Conservation (phyloP, 768 basidiomycete genomes). For the Naganishia onofrii region DNA sequence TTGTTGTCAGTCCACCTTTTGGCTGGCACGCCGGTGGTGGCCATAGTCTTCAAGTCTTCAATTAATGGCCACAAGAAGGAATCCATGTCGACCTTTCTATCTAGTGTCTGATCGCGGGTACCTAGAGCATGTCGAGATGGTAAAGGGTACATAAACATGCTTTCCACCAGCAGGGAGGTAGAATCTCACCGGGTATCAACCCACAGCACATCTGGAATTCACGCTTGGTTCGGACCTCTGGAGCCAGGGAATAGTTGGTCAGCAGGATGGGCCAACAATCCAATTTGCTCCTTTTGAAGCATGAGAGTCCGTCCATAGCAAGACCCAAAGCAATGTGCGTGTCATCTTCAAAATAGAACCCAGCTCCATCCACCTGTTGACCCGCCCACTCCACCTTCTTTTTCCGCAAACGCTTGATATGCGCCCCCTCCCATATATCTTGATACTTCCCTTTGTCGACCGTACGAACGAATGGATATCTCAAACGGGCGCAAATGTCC, state of each 20-base stretch:
- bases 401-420: neutral
- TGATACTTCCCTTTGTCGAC: neutral
- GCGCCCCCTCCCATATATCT: neutral
- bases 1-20: neutral
- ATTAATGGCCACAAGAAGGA: neutral
- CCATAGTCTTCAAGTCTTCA: neutral
- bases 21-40: neutral
- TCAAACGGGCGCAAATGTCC: neutral
- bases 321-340: neutral
- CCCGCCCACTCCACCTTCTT: neutral
- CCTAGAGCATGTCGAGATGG: too few species aligned
- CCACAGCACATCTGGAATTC: neutral
- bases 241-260: slow-evolving; percentile 2
- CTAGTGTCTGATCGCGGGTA: neutral
- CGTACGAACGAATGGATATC: neutral
- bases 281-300: neutral
- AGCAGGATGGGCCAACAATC: slow-evolving; percentile 2
- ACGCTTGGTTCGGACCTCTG: neutral
- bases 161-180: too few species aligned
- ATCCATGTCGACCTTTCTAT: neutral
- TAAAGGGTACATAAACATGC: too few species aligned
- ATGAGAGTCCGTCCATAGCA: neutral
- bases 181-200: neutral
- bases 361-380: neutral
- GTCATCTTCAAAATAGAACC: neutral